Percentiles rank a stretch among this genome's conserved stretches.
phyloP scores from a whole-genome alignment of 176 grass and related monocot species.

The Oryza coarctata region DNA sequence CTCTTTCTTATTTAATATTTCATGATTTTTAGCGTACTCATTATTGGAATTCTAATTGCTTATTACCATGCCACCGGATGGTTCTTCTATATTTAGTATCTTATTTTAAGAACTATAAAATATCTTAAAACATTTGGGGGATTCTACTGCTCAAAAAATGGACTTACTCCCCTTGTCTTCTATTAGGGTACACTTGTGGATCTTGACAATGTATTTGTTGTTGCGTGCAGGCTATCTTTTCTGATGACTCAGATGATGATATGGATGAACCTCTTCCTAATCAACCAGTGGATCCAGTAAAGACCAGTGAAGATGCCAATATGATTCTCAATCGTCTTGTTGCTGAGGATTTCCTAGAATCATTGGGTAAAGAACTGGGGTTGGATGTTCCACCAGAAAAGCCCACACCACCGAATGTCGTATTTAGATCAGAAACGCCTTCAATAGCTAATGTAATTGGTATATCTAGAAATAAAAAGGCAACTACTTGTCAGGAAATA shows the following conservation, averaged over 20 bases:
- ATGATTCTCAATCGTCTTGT: conserved; percentile 89
- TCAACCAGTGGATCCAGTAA: conserved; percentile 53
- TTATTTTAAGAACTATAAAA: neutral
- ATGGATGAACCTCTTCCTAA: conserved; percentile 31
- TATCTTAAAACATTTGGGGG: neutral
- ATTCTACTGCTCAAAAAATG: neutral
- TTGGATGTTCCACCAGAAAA: conserved; percentile 82
- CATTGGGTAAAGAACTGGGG: conserved; percentile 90
- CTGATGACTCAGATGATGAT: conserved; percentile 94
- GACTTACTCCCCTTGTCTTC: neutral
- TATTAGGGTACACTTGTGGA: conserved; percentile 14
- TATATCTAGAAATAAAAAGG: conserved; percentile 12
- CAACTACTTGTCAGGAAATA: conserved; percentile 26
- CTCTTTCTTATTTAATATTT: neutral
- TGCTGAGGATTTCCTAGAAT: conserved; percentile 94
- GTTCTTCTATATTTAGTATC: neutral
- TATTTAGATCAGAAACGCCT: conserved; percentile 34
- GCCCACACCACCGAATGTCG: conserved; percentile 36
- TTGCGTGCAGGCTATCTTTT: conserved; percentile 83
- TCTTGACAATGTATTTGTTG: conserved; percentile 23
- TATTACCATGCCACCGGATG: neutral
- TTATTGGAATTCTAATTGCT: neutral
- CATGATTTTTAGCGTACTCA: neutral
- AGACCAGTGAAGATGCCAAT: conserved; percentile 90
- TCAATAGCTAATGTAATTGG: conserved; percentile 32